Conservation (phyloP, 192 early-diverging fungal genomes). For the Chytriomyces confervae region DNA sequence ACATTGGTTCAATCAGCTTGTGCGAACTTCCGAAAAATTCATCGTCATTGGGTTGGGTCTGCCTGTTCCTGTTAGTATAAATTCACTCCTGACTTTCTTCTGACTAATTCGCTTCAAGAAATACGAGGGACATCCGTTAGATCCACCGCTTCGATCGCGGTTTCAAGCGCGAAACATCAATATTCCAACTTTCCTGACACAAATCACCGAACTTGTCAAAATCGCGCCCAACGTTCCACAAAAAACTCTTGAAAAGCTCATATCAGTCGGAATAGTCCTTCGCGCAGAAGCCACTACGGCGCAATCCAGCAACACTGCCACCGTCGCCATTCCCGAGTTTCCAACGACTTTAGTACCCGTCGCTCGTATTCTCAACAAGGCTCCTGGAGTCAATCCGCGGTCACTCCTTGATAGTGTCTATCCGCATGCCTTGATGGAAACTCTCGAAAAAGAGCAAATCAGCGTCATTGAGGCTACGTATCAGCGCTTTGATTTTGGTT, state of each 20-base stretch:
- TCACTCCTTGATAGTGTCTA: slow-evolving; percentile 22
- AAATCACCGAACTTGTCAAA: slow-evolving; percentile 16
- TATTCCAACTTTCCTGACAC: slow-evolving; percentile 15
- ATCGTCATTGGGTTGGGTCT: slow-evolving; percentile 78
- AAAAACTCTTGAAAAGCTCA: slow-evolving; percentile 19
- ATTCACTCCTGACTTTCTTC: not conserved
- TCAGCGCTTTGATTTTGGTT: slow-evolving; percentile 23
- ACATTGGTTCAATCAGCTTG: slow-evolving; percentile 43
- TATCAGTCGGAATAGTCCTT: slow-evolving; percentile 24
- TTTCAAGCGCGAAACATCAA: slow-evolving; percentile 69
- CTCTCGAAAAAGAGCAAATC: slow-evolving; percentile 14
- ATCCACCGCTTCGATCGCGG: slow-evolving; percentile 80
- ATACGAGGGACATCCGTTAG: slow-evolving; percentile 59
- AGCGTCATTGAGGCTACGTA: slow-evolving; percentile 15
- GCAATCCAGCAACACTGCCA: not conserved
- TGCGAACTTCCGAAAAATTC: slow-evolving; percentile 70
- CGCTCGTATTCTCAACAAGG: not conserved
- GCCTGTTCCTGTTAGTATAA: slow-evolving; percentile 57
- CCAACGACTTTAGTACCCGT: slow-evolving; percentile 5
- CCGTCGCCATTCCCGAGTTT: slow-evolving; percentile 24
- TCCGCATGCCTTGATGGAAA: slow-evolving; percentile 18
- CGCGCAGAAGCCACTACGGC: slow-evolving; percentile 17
- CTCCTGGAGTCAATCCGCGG: not conserved
- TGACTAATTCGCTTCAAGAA: slow-evolving; percentile 10
- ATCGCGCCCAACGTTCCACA: slow-evolving; percentile 14